phyloP scores from a whole-genome alignment of 106 monocot species.

The Narthecium ossifragum region DNA sequence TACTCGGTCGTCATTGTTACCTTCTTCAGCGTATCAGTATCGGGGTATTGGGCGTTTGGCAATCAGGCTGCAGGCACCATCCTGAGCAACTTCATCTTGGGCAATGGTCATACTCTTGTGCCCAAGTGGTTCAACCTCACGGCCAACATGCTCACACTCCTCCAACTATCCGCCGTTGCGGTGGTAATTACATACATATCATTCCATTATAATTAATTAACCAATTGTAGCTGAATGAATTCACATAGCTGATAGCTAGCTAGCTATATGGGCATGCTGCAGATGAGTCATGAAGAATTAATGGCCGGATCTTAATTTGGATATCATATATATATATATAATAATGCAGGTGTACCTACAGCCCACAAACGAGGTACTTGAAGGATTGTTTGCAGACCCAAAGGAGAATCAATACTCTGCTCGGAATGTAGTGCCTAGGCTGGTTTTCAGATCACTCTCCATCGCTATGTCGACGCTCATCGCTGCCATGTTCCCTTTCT shows the following conservation, averaged over 20 bases:
- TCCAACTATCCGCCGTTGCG: slow-evolving; percentile 79
- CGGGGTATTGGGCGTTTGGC: slow-evolving; percentile 90
- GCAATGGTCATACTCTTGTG: no score
- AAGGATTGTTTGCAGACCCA: slow-evolving; percentile 57
- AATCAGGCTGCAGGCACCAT: slow-evolving; percentile 61
- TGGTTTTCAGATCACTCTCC: slow-evolving; percentile 52
- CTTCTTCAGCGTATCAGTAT: slow-evolving; percentile 72
- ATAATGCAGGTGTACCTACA: slow-evolving; percentile 90
- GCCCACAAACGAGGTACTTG: slow-evolving; percentile 80
- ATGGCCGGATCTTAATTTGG: no score
- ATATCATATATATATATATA: no score
- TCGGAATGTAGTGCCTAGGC: slow-evolving; percentile 63
- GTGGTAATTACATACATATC: slow-evolving; percentile 65
- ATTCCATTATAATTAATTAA: no score
- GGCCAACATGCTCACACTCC: slow-evolving; percentile 59
- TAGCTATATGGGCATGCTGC: no score
- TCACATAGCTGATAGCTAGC: no score
- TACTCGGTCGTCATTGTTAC: slow-evolving; percentile 53
- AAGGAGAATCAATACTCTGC: slow-evolving; percentile 47
- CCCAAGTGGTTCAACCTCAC: slow-evolving; percentile 57
- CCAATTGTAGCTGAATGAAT: no score
- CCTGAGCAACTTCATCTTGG: no score
- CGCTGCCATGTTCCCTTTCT: slow-evolving; percentile 92
- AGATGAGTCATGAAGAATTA: no score
- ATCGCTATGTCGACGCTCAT: slow-evolving; percentile 43